These are phyloP conservation scores for Fulvia fulva DNA, from an alignment of 2,329 filamentous ascomycete species.

Conservation along the genomic window DNA sequence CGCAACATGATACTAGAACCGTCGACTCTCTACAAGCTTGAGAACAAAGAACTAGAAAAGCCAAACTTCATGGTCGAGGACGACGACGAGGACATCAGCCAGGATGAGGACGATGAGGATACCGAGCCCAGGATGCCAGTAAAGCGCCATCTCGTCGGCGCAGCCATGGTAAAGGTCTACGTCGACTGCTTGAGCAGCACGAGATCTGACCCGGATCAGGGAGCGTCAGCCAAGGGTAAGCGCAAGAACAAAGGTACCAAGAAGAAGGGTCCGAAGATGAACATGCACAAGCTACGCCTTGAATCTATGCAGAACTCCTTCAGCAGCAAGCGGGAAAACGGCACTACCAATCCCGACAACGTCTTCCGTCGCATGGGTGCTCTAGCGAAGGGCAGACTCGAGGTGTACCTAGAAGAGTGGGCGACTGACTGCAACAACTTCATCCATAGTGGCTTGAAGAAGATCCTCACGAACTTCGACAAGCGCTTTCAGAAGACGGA, in stretches of 20 bases:
- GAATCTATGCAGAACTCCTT: not conserved
- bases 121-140: not conserved
- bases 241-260: not conserved
- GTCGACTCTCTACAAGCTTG: not conserved
- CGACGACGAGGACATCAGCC: not conserved
- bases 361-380: not conserved
- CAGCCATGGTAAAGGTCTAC: not conserved
- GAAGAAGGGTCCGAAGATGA: not conserved
- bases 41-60: not conserved
- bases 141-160: not conserved
- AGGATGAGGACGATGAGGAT: not conserved
- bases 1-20: not conserved
- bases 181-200: not conserved
- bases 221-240: not conserved
- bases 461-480: slow-evolving; percentile 1
- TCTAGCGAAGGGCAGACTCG: not conserved
- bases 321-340: not conserved
- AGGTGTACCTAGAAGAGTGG: slow-evolving; percentile 1
- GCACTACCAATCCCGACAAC: not conserved
- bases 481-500: not conserved
- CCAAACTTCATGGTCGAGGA: not conserved
- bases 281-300: not conserved
- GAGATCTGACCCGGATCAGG: not conserved
- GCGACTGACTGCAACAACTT: not conserved
- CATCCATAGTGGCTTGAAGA: not conserved